A percentile compares a stretch with the other conserved stretches of the same genome.
Conservation (phyloP, 495 filamentous ascomycete genomes). For the Geoglossum glabrum region DNA sequence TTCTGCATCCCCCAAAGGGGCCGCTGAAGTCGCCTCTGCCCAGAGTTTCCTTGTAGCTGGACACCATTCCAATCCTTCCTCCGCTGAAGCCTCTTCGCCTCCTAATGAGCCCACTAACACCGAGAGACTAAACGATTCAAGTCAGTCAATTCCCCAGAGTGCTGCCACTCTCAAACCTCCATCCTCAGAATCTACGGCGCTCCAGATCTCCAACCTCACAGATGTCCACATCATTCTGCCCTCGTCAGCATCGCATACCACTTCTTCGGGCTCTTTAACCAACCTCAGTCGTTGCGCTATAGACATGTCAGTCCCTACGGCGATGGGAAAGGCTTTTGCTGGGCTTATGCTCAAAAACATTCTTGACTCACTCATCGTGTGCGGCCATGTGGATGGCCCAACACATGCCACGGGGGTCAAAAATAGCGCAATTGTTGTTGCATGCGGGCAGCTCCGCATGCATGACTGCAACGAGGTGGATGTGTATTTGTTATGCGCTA, state of each 20-base stretch:
- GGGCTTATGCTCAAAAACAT: slow-evolving; percentile 54
- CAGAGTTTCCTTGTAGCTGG: slow-evolving; percentile 24
- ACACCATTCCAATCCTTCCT: slow-evolving; percentile 25
- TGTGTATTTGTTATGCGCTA: slow-evolving; percentile 60
- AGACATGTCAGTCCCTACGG: slow-evolving; percentile 52
- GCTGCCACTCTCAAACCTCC: slow-evolving; percentile 30
- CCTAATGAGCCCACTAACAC: slow-evolving; percentile 22
- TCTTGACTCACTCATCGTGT: slow-evolving; percentile 45
- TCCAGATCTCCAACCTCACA: slow-evolving; percentile 41
- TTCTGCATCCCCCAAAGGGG: slow-evolving; percentile 35
- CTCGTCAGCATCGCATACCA: slow-evolving; percentile 39
- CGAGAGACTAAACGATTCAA: slow-evolving; percentile 11
- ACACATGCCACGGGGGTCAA: slow-evolving; percentile 61
- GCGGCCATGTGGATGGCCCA: slow-evolving; percentile 57
- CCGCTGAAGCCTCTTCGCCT: slow-evolving; percentile 29
- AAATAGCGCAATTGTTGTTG: slow-evolving; percentile 53
- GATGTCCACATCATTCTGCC: slow-evolving; percentile 55
- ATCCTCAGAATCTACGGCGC: slow-evolving; percentile 36
- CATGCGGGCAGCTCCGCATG: slow-evolving; percentile 71
- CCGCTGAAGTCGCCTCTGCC: slow-evolving; percentile 28
- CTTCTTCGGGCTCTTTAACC: slow-evolving; percentile 51
- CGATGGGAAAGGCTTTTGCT: slow-evolving; percentile 43
- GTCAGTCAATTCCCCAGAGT: background rate
- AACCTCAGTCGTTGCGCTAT: slow-evolving; percentile 54
- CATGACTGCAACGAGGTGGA: slow-evolving; percentile 64